These are phyloP conservation scores for Pinus taeda DNA, from an alignment of 75 land plant species.

Conservation along the genomic window DNA sequence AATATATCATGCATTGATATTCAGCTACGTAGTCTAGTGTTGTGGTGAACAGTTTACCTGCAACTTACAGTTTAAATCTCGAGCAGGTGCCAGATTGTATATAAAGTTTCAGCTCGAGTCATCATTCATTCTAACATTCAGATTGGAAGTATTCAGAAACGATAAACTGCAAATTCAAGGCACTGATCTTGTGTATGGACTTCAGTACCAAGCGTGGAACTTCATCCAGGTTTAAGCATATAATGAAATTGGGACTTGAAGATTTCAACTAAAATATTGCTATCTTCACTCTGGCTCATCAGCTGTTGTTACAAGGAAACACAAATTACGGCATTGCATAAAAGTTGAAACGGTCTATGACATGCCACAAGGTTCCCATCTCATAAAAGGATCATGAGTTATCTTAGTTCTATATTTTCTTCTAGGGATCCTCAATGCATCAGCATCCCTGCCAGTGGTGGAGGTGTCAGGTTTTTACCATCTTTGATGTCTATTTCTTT, in stretches of 20 bases:
- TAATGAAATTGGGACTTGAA: not conserved
- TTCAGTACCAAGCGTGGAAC: not conserved
- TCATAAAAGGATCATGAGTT: constrained; percentile 9
- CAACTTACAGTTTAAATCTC: not conserved
- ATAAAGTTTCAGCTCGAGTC: not conserved
- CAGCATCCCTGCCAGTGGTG: constrained; percentile 8
- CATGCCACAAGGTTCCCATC: constrained; percentile 4
- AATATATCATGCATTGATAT: not conserved
- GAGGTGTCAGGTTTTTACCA: constrained; percentile 6
- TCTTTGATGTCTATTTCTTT: not conserved
- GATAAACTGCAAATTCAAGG: not conserved
- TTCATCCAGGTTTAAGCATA: constrained; percentile 1
- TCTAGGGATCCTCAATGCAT: constrained; percentile 2
- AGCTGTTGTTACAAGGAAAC: not conserved
- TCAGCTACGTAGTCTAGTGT: not conserved
- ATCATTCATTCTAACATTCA: not conserved
- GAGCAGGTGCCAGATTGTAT: not conserved
- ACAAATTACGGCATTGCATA: not conserved
- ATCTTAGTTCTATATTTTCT: constrained; percentile 10
- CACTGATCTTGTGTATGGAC: not conserved
- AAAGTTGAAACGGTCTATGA: constrained; percentile 4
- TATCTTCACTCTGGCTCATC: not conserved
- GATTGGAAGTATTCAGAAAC: not conserved
- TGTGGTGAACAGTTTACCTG: not conserved
- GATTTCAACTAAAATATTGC: not conserved